A percentile compares a stretch with the other conserved stretches of the same genome.
Evolutionary conservation across 805 yeast genomes (phyloP).

Genomic region (Candida patagonica): DNA sequence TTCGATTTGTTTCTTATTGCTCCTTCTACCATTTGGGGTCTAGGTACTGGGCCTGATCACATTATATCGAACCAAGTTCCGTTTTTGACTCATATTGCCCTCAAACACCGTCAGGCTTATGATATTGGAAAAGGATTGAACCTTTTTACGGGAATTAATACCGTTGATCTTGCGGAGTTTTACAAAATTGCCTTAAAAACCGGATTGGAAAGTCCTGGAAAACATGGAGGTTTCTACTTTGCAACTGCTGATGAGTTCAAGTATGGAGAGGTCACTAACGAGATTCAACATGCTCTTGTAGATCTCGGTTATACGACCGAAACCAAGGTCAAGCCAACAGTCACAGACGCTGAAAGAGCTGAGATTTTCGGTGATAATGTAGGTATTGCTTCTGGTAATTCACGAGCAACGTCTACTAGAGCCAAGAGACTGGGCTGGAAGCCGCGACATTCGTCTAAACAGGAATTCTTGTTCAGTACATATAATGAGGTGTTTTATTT

Average conservation of each 20-base stretch:
- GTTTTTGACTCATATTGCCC: too few species aligned
- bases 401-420: slow-evolving; percentile 41
- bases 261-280: slow-evolving; percentile 8
- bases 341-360: neutral
- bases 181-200: slow-evolving; percentile 7
- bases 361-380: slow-evolving; percentile 1
- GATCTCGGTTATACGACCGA: slow-evolving; percentile 8
- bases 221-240: slow-evolving; percentile 13
- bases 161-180: slow-evolving; percentile 13
- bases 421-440: slow-evolving; percentile 33
- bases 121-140: too few species aligned
- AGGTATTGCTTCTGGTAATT: slow-evolving; percentile 23
- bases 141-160: slow-evolving; percentile 12
- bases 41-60: too few species aligned
- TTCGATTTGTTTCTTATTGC: too few species aligned
- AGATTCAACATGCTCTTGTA: slow-evolving; percentile 11
- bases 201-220: slow-evolving; percentile 6
- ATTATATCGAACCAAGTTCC: too few species aligned
- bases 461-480: slow-evolving; percentile 7
- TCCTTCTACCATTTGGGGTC: too few species aligned
- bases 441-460: slow-evolving; percentile 18
- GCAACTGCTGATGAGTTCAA: slow-evolving; percentile 12
- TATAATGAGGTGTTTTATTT: neutral
- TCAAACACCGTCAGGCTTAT: too few species aligned
- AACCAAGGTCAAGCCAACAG: slow-evolving; percentile 11